Conservation (phyloP, 1,139 yeast genomes). For the Saccharomyces pastorianus region DNA sequence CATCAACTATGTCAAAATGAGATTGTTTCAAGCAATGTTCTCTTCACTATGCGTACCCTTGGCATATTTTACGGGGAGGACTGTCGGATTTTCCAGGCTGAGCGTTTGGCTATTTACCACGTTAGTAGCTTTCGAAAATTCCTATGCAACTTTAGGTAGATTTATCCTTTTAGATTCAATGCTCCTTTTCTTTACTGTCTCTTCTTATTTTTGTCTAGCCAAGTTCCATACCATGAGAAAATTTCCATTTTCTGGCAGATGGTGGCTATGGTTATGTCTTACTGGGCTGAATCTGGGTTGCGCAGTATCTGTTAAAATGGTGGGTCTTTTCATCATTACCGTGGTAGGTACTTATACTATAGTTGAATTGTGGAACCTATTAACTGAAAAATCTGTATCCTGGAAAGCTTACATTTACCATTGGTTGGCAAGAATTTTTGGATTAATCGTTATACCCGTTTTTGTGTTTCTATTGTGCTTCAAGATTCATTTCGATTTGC, state of each 20-base stretch:
- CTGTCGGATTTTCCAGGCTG: conserved; percentile 68
- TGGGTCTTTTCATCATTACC: conserved; percentile 67
- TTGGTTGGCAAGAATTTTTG: conserved; percentile 57
- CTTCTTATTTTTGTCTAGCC: conserved; percentile 69
- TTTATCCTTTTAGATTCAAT: conserved; percentile 93
- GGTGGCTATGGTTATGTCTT: conserved; percentile 90
- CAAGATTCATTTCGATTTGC: conserved; percentile 67
- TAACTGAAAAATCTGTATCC: conserved; percentile 49
- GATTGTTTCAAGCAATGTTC: conserved; percentile 86
- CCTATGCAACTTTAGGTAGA: conserved; percentile 83
- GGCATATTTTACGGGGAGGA: conserved; percentile 87
- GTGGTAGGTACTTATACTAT: conserved; percentile 71
- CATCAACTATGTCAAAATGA: conserved; percentile 82
- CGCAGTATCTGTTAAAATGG: conserved; percentile 76
- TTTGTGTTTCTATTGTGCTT: conserved; percentile 56
- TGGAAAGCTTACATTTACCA: conserved; percentile 47
- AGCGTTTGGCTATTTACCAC: conserved; percentile 84
- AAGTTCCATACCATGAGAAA: conserved; percentile 71
- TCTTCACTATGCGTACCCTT: conserved; percentile 86
- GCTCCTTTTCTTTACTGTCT: conserved; percentile 84
- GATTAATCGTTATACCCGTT: conserved; percentile 58
- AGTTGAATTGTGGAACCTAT: conserved; percentile 61
- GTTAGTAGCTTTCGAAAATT: conserved; percentile 79
- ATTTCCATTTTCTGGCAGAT: conserved; percentile 59
- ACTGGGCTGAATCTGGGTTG: conserved; percentile 72